phyloP scores from a whole-genome alignment of 768 basidiomycete genomes.

The Serendipita indica region DNA sequence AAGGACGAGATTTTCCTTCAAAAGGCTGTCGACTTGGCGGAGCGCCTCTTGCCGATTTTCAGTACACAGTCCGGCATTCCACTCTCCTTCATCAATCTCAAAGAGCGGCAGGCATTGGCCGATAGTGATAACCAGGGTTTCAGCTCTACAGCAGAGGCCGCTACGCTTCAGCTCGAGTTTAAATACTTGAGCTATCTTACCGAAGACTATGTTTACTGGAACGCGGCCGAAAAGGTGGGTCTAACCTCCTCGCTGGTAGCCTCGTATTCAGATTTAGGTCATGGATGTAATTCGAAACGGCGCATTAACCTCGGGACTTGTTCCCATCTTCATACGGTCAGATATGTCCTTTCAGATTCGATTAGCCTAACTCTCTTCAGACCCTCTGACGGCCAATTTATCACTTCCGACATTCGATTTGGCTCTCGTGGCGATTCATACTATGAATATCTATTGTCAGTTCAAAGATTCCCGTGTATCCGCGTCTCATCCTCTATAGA shows the following conservation, averaged over 20 bases:
- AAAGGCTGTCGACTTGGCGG: constrained; percentile 67
- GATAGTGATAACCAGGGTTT: constrained; percentile 45
- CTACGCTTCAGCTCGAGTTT: constrained; percentile 81
- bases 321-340: constrained; percentile 74
- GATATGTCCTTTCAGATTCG: constrained; percentile 16
- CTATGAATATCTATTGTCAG: constrained; percentile 80
- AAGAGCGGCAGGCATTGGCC: constrained; percentile 39
- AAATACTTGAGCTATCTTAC: constrained; percentile 72
- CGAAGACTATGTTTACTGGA: constrained; percentile 67
- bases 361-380: constrained; percentile 22
- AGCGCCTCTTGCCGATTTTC: constrained; percentile 74
- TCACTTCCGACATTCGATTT: constrained; percentile 63
- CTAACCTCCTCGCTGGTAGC: background rate
- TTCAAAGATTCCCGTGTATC: constrained; percentile 7
- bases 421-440: constrained; percentile 89
- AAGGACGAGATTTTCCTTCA: constrained; percentile 56
- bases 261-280: constrained; percentile 25
- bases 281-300: constrained; percentile 57
- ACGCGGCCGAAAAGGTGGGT: constrained; percentile 52
- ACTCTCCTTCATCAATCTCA: constrained; percentile 64
- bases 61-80: constrained; percentile 73
- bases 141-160: constrained; percentile 73
- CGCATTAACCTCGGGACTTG: constrained; percentile 54
- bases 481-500: constrained; percentile 17
- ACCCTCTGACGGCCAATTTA: constrained; percentile 35